A percentile compares a stretch with the other conserved stretches of the same genome.
These are phyloP conservation scores for Pestalotiopsis sp. DNA, from an alignment of 2,329 filamentous ascomycete genomes.

Conservation along the genomic window DNA sequence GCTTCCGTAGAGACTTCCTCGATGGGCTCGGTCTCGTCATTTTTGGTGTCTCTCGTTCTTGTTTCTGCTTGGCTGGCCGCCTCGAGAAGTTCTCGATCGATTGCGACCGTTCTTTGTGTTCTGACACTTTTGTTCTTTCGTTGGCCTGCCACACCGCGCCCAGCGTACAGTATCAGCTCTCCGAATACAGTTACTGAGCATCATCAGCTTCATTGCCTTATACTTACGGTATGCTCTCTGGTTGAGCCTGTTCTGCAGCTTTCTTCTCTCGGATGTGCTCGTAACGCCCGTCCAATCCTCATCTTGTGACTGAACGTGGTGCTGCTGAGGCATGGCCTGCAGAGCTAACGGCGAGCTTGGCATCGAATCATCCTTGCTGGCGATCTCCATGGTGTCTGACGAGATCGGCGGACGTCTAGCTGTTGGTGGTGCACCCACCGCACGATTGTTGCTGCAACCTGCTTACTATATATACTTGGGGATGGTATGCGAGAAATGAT, in stretches of 20 bases:
- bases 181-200: neutral
- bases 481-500: neutral
- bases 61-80: neutral
- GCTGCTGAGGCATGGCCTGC: conserved; percentile 4
- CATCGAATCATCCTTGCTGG: neutral
- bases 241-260: conserved; percentile 35
- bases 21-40: neutral
- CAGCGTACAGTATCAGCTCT: neutral
- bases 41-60: neutral
- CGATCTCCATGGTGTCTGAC: neutral
- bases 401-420: neutral
- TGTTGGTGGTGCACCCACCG: neutral
- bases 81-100: neutral
- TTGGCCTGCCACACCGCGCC: neutral
- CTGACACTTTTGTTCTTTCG: neutral
- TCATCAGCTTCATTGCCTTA: neutral
- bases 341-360: neutral
- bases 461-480: neutral
- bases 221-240: conserved; percentile 35
- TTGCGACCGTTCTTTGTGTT: neutral
- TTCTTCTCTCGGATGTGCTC: conserved; percentile 31
- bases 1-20: neutral
- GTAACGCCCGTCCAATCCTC: conserved; percentile 37
- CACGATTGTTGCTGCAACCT: neutral
- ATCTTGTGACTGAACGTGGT: neutral